These are phyloP conservation scores for Cadophora gregata DNA, from an alignment of 2,329 filamentous ascomycete genomes.

Conservation along the genomic window DNA sequence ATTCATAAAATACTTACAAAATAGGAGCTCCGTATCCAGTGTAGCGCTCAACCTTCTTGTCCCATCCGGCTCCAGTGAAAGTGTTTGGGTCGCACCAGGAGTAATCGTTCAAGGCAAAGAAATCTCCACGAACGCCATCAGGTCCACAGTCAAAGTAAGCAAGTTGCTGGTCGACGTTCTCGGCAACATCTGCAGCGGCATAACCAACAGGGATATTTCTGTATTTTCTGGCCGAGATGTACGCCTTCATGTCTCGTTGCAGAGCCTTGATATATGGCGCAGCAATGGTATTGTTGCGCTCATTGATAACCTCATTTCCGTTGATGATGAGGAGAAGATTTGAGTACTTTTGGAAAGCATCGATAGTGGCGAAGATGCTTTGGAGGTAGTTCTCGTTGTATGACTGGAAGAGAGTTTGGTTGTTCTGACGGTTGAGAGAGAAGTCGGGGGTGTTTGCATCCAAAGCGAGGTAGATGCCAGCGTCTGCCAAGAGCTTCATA, in stretches of 20 bases:
- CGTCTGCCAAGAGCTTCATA: constrained; percentile 69
- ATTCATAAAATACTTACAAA: constrained; percentile 38
- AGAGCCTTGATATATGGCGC: constrained; percentile 65
- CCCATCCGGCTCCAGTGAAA: constrained; percentile 67
- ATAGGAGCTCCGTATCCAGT: constrained; percentile 71
- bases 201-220: constrained; percentile 62
- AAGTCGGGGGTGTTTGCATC: constrained; percentile 77
- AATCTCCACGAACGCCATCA: constrained; percentile 69
- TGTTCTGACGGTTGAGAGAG: constrained; percentile 66
- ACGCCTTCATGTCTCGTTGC: constrained; percentile 62
- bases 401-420: constrained; percentile 55
- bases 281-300: constrained; percentile 54
- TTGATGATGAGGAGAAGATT: constrained; percentile 72
- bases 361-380: constrained; percentile 73
- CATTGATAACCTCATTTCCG: constrained; percentile 65
- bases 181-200: constrained; percentile 69
- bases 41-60: constrained; percentile 72
- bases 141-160: constrained; percentile 76
- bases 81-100: constrained; percentile 68
- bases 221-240: constrained; percentile 54
- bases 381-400: constrained; percentile 76
- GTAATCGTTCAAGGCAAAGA: constrained; percentile 72
- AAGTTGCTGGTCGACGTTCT: constrained; percentile 63
- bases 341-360: constrained; percentile 68
- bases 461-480: constrained; percentile 75